phyloP scores from a whole-genome alignment of 148 eudicot genomes.

The Heliosperma pusillum region DNA sequence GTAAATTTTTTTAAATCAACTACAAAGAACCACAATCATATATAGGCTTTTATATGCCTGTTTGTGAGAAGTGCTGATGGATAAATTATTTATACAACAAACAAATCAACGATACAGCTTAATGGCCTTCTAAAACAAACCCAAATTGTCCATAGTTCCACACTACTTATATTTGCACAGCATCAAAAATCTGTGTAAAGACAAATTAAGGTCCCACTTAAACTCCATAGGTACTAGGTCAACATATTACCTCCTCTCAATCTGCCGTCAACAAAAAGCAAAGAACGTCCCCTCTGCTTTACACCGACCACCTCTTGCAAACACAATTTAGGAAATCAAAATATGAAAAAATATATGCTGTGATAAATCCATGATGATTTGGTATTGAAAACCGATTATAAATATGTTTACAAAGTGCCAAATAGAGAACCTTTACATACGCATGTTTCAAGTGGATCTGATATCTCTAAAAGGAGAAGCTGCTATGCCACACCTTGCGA shows the following conservation, averaged over 20 bases:
- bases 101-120: slow-evolving; percentile 1
- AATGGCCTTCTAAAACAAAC: neutral
- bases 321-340: slow-evolving; percentile 50
- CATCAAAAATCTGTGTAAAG: slow-evolving; percentile 6
- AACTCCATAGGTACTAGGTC: slow-evolving; percentile 11
- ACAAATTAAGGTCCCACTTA: slow-evolving; percentile 4
- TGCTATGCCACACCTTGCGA: slow-evolving; percentile 58
- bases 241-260: slow-evolving; percentile 54
- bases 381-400: slow-evolving; percentile 34
- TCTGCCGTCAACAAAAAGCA: slow-evolving; percentile 60
- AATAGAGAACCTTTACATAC: slow-evolving; percentile 48
- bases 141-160: neutral
- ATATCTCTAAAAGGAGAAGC: slow-evolving; percentile 34
- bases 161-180: neutral
- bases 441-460: slow-evolving; percentile 46
- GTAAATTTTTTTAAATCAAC: too few species aligned
- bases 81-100: neutral
- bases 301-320: slow-evolving; percentile 79
- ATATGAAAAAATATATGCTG: slow-evolving; percentile 24
- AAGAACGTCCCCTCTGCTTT: slow-evolving; percentile 55
- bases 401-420: slow-evolving; percentile 46
- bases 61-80: neutral
- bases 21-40: too few species aligned
- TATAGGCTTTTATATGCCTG: too few species aligned
- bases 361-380: slow-evolving; percentile 28